Evolutionary conservation across 768 basidiomycete species (phyloP).

Genomic region (Leccinum rimulosum): DNA sequence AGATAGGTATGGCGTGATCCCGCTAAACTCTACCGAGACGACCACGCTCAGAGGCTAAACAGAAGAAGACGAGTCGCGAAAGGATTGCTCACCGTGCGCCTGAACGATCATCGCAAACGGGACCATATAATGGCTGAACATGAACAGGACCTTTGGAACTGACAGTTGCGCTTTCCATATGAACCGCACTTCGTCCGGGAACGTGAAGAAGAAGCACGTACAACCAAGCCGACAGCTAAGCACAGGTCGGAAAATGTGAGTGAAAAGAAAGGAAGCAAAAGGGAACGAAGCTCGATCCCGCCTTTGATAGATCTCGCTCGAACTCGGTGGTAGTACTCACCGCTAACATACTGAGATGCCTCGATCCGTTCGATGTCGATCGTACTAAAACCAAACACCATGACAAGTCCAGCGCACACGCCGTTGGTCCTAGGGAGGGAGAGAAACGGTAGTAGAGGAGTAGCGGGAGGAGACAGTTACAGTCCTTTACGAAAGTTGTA

Average conservation of each 20-base stretch:
- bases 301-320: background rate
- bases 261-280: background rate
- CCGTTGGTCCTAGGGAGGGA: background rate
- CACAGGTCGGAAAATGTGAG: background rate
- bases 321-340: constrained; percentile 12
- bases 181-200: constrained; percentile 32
- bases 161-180: constrained; percentile 32
- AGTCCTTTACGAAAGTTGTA: too few species aligned
- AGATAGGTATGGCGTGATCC: constrained; percentile 12
- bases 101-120: constrained; percentile 27
- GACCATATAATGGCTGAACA: constrained; percentile 35
- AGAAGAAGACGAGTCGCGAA: too few species aligned
- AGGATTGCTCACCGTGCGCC: too few species aligned
- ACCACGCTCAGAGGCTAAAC: too few species aligned
- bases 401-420: constrained; percentile 1
- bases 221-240: constrained; percentile 27
- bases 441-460: background rate
- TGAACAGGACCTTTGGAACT: constrained; percentile 32
- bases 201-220: constrained; percentile 20
- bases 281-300: background rate
- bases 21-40: constrained; percentile 8
- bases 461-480: too few species aligned
- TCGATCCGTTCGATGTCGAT: constrained; percentile 6
- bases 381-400: constrained; percentile 1
- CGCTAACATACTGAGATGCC: constrained; percentile 26